Evolutionary conservation across 192 early-diverging fungal genomes (phyloP), one percentile per base, ranked within the genome.

Genomic region (Cladochytrium replicatum): DNA sequence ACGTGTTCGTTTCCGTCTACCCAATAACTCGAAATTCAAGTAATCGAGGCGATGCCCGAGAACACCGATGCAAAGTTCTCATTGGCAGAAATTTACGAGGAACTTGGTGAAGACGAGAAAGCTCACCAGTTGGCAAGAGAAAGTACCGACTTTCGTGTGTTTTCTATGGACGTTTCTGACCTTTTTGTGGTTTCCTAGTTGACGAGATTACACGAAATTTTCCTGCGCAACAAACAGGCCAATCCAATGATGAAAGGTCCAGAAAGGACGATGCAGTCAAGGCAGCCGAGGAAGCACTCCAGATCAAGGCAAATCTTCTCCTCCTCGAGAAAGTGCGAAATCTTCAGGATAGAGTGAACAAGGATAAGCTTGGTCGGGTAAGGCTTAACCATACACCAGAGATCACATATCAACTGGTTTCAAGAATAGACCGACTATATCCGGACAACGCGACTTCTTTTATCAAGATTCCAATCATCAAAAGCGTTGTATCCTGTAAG

Each of bases 41-140:
- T 74, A 8, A 41, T 86, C 25, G 64, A 82, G 22, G 77, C 67
- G 4, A 53, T 74, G n/a, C 79, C 84, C 0, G 48, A 71, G 6
- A 78, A 86, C 54, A 57, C 72, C 17, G 82, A 85, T 32, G 69
- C 77, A 26, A 80, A 77, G 50, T 60, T 83, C 58, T 67, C 77
- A 37, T 55, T 91, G 2, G 85, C 83, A 11, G 62, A 78, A 41
- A 69, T 88, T 0, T 86, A 85, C 43, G 80, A 88, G 53, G 82
- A 81, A 32, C 61, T 82, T 31, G 86, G 85, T 1, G 66, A 75
- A 21, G 41, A 54, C 2, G 72, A 72, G 7, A 54, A 43, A 17
- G 68, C 68, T 1, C 25, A 29, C 13, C 52, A 50, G 32, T 50
- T 68, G 27, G 37, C 21, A 27, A 46, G 25, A 61, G 29, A 59